Conservation (phyloP, 2,329 filamentous ascomycete genomes). For the Penicillium sp. region DNA sequence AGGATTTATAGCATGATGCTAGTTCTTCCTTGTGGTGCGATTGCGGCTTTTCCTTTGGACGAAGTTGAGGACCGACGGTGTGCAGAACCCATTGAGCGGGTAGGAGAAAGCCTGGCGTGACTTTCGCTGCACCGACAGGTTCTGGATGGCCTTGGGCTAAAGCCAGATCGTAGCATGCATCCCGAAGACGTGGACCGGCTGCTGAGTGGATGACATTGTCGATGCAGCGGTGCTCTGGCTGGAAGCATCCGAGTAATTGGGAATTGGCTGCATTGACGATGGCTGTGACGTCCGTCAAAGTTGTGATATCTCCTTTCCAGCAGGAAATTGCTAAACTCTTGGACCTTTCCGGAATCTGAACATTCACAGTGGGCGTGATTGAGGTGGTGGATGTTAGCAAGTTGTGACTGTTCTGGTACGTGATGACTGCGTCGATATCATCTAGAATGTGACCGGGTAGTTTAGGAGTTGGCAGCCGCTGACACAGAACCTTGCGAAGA, state of each 20-base stretch:
- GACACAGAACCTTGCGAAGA: conserved; percentile 10
- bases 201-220: conserved; percentile 24
- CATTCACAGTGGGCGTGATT: conserved; percentile 1
- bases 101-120: conserved; percentile 19
- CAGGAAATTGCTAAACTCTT: conserved; percentile 1
- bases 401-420: conserved; percentile 10
- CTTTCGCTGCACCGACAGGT: conserved; percentile 11
- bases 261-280: conserved; percentile 24
- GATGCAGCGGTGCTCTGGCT: conserved; percentile 20
- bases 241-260: conserved; percentile 19
- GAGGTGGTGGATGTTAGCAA: conserved; percentile 9
- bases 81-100: conserved; percentile 15
- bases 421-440: conserved; percentile 12
- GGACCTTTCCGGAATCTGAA: not conserved
- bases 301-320: conserved; percentile 25
- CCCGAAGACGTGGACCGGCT: conserved; percentile 20
- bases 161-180: conserved; percentile 17
- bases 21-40: conserved; percentile 11
- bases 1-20: conserved; percentile 15
- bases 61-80: conserved; percentile 20
- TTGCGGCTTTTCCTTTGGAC: not conserved
- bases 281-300: conserved; percentile 17
- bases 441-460: conserved; percentile 6
- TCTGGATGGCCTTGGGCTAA: conserved; percentile 8
- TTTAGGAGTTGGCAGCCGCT: conserved; percentile 4